Evolutionary conservation across 2,329 filamentous ascomycete genomes (phyloP).

Genomic region (Fusarium nelsonii): DNA sequence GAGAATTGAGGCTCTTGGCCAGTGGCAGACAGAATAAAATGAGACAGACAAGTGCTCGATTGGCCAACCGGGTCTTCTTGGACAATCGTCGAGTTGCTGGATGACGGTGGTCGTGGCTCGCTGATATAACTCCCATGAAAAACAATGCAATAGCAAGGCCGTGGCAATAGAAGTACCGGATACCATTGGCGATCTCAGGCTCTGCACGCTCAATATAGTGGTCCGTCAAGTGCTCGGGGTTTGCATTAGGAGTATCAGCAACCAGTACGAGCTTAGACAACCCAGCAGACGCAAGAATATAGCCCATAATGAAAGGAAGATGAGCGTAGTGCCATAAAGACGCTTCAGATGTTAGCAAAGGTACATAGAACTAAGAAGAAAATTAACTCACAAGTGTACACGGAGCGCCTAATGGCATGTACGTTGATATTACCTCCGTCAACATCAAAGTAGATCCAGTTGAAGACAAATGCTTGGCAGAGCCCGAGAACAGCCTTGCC

Average conservation of each 20-base stretch:
- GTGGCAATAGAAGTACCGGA: slow-evolving; percentile 74
- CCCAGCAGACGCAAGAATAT: slow-evolving; percentile 69
- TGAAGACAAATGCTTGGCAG: slow-evolving; percentile 69
- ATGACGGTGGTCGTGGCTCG: slow-evolving; percentile 68
- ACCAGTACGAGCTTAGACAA: slow-evolving; percentile 70
- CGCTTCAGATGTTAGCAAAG: slow-evolving; percentile 50
- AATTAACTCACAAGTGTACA: slow-evolving; percentile 54
- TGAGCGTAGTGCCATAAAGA: slow-evolving; percentile 68
- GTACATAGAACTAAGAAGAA: background rate
- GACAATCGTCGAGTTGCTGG: slow-evolving; percentile 61
- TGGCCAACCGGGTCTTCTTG: slow-evolving; percentile 64
- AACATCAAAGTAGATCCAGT: slow-evolving; percentile 75
- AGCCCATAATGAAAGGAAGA: slow-evolving; percentile 73
- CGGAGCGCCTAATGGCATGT: slow-evolving; percentile 71
- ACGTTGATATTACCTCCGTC: slow-evolving; percentile 67
- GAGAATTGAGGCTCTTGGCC: slow-evolving; percentile 59
- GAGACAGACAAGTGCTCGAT: slow-evolving; percentile 63
- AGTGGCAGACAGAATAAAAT: slow-evolving; percentile 68
- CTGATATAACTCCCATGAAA: slow-evolving; percentile 66
- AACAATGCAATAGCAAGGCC: slow-evolving; percentile 68
- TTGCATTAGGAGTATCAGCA: slow-evolving; percentile 63
- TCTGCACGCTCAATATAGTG: slow-evolving; percentile 63
- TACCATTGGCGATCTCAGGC: slow-evolving; percentile 62
- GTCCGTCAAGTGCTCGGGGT: slow-evolving; percentile 63
- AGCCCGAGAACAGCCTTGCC: slow-evolving; percentile 72